phyloP scores from a whole-genome alignment of 1,284 basidiomycete species.

The Trichosporon inkin region DNA sequence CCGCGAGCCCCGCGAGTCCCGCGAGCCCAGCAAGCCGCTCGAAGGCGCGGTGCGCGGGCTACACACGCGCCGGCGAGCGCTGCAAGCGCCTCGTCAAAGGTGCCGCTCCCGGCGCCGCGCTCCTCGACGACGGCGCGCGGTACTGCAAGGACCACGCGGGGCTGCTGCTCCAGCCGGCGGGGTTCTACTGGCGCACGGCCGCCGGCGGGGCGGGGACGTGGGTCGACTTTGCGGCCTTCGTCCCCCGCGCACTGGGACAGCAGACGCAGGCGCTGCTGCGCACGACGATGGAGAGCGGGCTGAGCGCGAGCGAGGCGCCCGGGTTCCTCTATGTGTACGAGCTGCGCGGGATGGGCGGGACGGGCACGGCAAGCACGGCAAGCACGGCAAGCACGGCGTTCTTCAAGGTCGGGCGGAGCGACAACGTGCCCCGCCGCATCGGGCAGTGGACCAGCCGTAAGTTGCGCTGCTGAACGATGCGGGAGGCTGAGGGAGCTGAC shows the following conservation, averaged over 20 bases:
- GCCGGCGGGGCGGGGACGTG: conserved; percentile 29
- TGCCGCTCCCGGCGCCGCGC: conserved; percentile 28
- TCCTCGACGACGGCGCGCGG: conserved; percentile 23
- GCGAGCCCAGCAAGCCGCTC: background rate
- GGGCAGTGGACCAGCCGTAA: conserved; percentile 38
- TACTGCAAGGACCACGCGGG: conserved; percentile 50
- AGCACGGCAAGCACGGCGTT: conserved; percentile 29
- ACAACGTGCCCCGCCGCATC: conserved; percentile 48
- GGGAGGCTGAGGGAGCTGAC: too few relatives aligned
- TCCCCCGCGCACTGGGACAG: conserved; percentile 42
- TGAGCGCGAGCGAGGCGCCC: conserved; percentile 43
- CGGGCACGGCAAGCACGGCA: conserved; percentile 23
- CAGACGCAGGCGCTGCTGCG: conserved; percentile 48
- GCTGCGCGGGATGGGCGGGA: conserved; percentile 38
- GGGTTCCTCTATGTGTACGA: conserved; percentile 51
- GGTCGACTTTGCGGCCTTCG: conserved; percentile 44
- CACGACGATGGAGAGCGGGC: conserved; percentile 47
- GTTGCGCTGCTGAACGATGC: too few relatives aligned
- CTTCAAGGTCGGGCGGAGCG: conserved; percentile 49
- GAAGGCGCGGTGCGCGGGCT: conserved; percentile 43
- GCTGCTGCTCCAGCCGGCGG: conserved; percentile 41
- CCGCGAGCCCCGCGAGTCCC: background rate
- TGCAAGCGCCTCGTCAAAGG: conserved; percentile 45
- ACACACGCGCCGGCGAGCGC: conserved; percentile 42
- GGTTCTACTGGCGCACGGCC: conserved; percentile 43